Evolutionary conservation across 202 grass and related monocot genomes (phyloP).

Genomic region (Zoysia matrella): DNA sequence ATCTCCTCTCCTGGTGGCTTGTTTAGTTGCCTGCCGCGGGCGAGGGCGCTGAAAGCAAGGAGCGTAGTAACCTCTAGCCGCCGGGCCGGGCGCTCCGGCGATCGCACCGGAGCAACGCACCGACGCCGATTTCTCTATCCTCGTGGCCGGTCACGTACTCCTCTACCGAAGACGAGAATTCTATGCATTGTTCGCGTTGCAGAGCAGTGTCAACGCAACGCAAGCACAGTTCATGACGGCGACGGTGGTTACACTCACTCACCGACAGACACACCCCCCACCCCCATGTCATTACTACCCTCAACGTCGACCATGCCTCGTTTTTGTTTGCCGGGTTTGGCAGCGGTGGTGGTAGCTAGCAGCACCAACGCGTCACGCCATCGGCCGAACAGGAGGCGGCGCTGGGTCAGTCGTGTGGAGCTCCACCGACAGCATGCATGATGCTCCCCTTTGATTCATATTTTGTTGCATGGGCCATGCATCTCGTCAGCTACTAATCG

Average conservation of each 20-base stretch:
- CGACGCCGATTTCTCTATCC: not conserved
- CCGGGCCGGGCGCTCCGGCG: not conserved
- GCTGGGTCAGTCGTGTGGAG: not conserved
- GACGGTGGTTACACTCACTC: not conserved
- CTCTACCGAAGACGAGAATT: too few species aligned
- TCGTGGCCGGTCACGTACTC: too few species aligned
- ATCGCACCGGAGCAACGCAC: slow-evolving; percentile 18
- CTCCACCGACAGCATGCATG: not conserved
- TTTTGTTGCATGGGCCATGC: too few species aligned
- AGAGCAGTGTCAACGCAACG: too few species aligned
- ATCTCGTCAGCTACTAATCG: slow-evolving; percentile 21
- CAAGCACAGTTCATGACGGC: not conserved
- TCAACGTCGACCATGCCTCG: too few species aligned
- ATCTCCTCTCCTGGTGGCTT: not conserved
- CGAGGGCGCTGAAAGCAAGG: slow-evolving; percentile 24
- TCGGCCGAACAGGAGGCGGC: slow-evolving; percentile 6
- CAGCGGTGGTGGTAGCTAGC: not conserved
- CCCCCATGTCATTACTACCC: too few species aligned
- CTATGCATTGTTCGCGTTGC: too few species aligned
- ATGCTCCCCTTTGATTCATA: not conserved
- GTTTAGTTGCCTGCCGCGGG: not conserved
- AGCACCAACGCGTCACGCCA: slow-evolving; percentile 37
- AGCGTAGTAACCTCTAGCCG: too few species aligned
- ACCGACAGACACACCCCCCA: not conserved
- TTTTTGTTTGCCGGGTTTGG: too few species aligned